These are phyloP conservation scores for Globisporangium cylindrosporum DNA, from an alignment of 352 stramenopile genomes.

Conservation along the genomic window DNA sequence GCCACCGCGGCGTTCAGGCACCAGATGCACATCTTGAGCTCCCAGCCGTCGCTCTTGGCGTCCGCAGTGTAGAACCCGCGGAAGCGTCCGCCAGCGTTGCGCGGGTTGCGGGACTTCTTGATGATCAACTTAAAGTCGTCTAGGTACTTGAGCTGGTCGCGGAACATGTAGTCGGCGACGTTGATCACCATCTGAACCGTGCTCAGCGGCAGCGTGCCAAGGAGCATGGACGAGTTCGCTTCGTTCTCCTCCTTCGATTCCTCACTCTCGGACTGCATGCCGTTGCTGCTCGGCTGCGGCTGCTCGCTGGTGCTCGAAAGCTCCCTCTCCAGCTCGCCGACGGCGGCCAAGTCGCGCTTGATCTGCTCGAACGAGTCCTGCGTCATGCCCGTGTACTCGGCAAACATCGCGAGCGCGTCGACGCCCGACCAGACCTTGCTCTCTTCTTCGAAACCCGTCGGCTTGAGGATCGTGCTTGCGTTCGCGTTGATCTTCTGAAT, in stretches of 20 bases:
- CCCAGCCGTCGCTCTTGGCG: constrained; percentile 30
- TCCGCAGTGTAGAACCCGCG: constrained; percentile 18
- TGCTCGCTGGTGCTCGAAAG: constrained; percentile 28
- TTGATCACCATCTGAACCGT: constrained; percentile 62
- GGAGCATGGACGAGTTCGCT: constrained; percentile 20
- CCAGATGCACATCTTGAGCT: constrained; percentile 85
- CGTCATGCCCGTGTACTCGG: constrained; percentile 55
- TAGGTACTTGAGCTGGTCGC: constrained; percentile 73
- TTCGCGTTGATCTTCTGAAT: constrained; percentile 44
- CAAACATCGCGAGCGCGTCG: constrained; percentile 70
- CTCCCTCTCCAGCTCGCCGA: constrained; percentile 56
- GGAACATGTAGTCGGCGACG: constrained; percentile 80
- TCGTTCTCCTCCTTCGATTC: constrained; percentile 23
- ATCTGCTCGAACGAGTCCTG: constrained; percentile 42
- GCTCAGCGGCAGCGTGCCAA: constrained; percentile 52
- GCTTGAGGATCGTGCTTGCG: constrained; percentile 38
- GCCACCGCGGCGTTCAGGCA: constrained; percentile 82
- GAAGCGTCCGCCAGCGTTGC: constrained; percentile 18
- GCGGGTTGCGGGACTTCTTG: constrained; percentile 28
- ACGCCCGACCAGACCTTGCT: constrained; percentile 65
- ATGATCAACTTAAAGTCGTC: constrained; percentile 81
- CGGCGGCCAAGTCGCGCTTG: constrained; percentile 40
- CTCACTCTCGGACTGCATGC: constrained; percentile 17
- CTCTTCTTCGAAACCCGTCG: constrained; percentile 67
- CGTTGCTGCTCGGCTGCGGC: constrained; percentile 21